phyloP scores from a whole-genome alignment of 2,329 filamentous ascomycete genomes.

The Mycogone perniciosa region DNA sequence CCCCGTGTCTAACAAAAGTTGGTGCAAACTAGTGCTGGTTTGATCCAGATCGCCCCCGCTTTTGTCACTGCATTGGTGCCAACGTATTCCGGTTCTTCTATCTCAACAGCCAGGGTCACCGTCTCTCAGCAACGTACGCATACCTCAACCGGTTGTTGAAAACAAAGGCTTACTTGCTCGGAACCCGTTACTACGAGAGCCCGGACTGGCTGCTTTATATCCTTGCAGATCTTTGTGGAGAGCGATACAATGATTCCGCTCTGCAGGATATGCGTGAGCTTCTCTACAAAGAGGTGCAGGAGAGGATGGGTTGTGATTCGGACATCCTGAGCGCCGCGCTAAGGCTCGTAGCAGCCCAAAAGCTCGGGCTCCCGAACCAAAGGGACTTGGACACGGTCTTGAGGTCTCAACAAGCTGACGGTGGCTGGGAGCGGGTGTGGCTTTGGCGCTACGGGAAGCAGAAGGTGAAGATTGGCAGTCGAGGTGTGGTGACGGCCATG shows the following conservation, averaged over 20 bases:
- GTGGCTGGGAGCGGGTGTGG: slow-evolving; percentile 4
- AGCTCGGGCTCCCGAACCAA: not conserved
- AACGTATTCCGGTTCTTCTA: slow-evolving; percentile 9
- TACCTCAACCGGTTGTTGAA: slow-evolving; percentile 5
- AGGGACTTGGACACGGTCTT: slow-evolving; percentile 2
- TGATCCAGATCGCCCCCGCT: not conserved
- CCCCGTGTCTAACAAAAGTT: not conserved
- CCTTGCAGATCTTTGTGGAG: slow-evolving; percentile 3
- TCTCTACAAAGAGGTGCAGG: not conserved
- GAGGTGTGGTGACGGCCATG: slow-evolving; percentile 7
- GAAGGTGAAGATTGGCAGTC: slow-evolving; percentile 3
- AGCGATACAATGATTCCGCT: not conserved
- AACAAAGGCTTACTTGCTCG: slow-evolving; percentile 4
- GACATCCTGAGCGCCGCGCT: slow-evolving; percentile 4
- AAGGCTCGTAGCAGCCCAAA: slow-evolving; percentile 5
- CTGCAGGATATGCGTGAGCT: not conserved
- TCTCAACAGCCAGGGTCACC: not conserved
- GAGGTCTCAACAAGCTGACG: slow-evolving; percentile 4
- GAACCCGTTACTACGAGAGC: slow-evolving; percentile 6
- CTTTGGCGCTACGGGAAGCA: slow-evolving; percentile 7
- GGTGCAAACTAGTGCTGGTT: not conserved
- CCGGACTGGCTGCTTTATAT: slow-evolving; percentile 9
- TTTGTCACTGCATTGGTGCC: slow-evolving; percentile 5
- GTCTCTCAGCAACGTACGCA: not conserved
- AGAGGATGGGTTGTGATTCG: slow-evolving; percentile 1